Conservation (phyloP, 129 eudicot genomes). For the Silybum marianum region DNA sequence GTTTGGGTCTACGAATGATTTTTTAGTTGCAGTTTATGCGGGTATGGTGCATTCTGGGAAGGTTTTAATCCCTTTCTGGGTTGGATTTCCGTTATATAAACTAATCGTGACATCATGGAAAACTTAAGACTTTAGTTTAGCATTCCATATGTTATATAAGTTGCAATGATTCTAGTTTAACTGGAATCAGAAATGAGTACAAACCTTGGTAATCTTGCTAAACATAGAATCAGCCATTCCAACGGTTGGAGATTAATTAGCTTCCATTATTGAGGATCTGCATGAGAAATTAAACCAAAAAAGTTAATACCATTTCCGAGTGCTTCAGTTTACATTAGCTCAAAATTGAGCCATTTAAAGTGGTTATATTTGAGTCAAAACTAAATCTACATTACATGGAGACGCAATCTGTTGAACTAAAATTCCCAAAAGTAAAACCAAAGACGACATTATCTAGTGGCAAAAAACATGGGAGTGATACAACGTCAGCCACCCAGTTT, state of each 20-base stretch:
- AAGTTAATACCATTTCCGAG: neutral
- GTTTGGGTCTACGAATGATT: neutral
- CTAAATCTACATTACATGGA: neutral
- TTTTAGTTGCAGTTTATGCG: neutral
- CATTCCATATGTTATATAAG: neutral
- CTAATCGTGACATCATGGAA: neutral
- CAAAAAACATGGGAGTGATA: conserved; percentile 19
- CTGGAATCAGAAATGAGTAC: neutral
- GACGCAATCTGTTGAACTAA: conserved; percentile 5
- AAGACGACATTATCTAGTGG: conserved; percentile 11
- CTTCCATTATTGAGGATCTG: neutral
- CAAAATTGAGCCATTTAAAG: conserved; percentile 5
- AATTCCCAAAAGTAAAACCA: neutral
- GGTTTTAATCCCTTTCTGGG: neutral
- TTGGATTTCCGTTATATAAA: conserved; percentile 6
- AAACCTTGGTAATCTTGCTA: conserved; percentile 3
- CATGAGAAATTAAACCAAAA: neutral
- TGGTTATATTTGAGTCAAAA: conserved; percentile 15
- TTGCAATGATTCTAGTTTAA: neutral
- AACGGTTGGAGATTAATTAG: neutral
- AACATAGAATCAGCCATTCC: neutral
- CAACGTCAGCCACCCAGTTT: conserved; percentile 10
- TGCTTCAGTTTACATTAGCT: conserved; percentile 5
- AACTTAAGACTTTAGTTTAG: neutral
- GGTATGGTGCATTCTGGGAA: neutral